Conservation (phyloP, 176 grass and related monocot species). For the Avena sativa region DNA sequence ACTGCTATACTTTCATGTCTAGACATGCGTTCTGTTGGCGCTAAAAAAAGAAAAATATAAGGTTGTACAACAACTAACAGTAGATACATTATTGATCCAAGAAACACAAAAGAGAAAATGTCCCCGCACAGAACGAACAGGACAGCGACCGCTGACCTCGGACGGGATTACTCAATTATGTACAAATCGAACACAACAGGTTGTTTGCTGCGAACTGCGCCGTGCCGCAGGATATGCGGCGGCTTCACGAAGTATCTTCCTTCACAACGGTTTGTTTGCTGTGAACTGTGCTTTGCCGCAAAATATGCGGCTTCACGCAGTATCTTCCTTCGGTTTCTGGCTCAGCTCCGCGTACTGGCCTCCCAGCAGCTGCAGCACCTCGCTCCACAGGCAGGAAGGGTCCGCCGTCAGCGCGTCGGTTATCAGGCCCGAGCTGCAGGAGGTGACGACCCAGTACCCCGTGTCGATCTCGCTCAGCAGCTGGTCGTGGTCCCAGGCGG, state of each 20-base stretch:
- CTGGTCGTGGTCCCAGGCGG: slow-evolving; percentile 82
- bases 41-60: too few relatives aligned
- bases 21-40: background rate
- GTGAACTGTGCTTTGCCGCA: background rate
- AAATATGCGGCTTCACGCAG: background rate
- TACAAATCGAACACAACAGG: slow-evolving; percentile 33
- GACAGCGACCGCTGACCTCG: background rate
- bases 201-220: background rate
- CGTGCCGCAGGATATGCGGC: background rate
- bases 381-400: slow-evolving; percentile 69
- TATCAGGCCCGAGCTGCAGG: slow-evolving; percentile 76
- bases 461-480: slow-evolving; percentile 73
- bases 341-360: slow-evolving; percentile 83
- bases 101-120: background rate
- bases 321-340: slow-evolving; percentile 74
- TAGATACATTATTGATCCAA: slow-evolving; percentile 19
- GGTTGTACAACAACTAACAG: background rate
- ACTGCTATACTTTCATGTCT: background rate
- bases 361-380: slow-evolving; percentile 85
- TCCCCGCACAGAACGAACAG: background rate
- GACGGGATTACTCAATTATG: slow-evolving; percentile 44
- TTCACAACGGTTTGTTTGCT: background rate
- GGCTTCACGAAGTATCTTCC: too few relatives aligned
- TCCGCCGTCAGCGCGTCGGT: slow-evolving; percentile 25
- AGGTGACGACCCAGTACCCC: slow-evolving; percentile 85